A percentile compares a stretch with the other conserved stretches of the same genome.
These are phyloP conservation scores for Leccinum variicolor DNA, from an alignment of 768 basidiomycete genomes.

Conservation along the genomic window DNA sequence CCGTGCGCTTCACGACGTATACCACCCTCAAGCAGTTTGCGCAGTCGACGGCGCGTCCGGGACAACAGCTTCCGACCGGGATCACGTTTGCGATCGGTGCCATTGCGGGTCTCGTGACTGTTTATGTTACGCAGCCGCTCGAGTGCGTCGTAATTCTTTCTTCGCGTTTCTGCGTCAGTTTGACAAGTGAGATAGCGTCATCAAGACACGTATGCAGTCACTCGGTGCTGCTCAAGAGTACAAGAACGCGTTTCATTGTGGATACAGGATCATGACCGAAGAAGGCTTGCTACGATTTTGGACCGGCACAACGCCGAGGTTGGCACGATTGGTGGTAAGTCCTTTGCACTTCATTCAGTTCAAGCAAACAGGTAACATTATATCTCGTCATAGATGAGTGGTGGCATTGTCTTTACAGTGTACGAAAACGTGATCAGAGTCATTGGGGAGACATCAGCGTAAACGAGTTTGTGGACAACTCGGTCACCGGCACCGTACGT, in stretches of 20 bases:
- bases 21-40: slow-evolving; percentile 92
- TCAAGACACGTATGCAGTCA: slow-evolving; percentile 98
- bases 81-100: slow-evolving; percentile 96
- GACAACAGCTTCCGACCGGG: slow-evolving; percentile 77
- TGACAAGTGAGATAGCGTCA: slow-evolving; percentile 53
- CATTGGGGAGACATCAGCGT: slow-evolving; percentile 30
- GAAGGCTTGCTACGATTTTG: slow-evolving; percentile 92
- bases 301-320: slow-evolving; percentile 92
- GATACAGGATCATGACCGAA: slow-evolving; percentile 90
- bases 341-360: not conserved
- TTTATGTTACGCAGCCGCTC: slow-evolving; percentile 85
- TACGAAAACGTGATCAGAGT: slow-evolving; percentile 78
- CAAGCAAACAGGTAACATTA: not conserved
- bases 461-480: not conserved
- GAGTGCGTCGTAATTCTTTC: slow-evolving; percentile 47
- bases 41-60: slow-evolving; percentile 77
- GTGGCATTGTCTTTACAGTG: slow-evolving; percentile 89
- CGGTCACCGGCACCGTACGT: not conserved
- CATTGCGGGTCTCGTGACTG: slow-evolving; percentile 91
- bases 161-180: not conserved
- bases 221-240: slow-evolving; percentile 81
- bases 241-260: slow-evolving; percentile 93
- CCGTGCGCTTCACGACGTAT: slow-evolving; percentile 94
- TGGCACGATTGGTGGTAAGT: slow-evolving; percentile 80
- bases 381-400: slow-evolving; percentile 62